Conservation (phyloP, 164 flowering plant species). For the Malania oleifera region DNA sequence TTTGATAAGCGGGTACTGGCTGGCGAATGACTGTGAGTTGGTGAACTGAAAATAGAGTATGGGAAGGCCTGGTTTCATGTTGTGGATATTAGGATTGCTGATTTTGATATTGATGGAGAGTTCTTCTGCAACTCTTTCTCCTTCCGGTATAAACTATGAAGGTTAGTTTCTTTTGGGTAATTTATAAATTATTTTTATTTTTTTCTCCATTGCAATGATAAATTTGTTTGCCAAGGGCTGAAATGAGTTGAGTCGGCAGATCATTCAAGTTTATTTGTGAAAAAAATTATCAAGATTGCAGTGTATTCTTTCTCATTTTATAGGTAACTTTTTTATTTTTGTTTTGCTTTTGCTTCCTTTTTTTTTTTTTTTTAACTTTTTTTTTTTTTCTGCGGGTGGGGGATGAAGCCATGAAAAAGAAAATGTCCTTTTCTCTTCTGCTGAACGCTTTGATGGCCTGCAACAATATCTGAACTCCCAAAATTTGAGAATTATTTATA, state of each 20-base stretch:
- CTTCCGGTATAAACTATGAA: conserved; percentile 87
- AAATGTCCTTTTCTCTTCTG: not conserved
- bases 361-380: not conserved
- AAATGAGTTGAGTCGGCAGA: too few relatives aligned
- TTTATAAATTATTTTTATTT: not conserved
- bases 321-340: too few relatives aligned
- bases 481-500: not conserved
- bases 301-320: too few relatives aligned
- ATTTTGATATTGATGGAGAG: conserved; percentile 43
- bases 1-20: conserved; percentile 14
- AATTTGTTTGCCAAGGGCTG: not conserved
- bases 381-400: not conserved
- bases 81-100: conserved; percentile 41
- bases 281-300: too few relatives aligned
- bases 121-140: conserved; percentile 79
- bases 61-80: conserved; percentile 29
- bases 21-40: not conserved
- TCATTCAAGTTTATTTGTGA: too few relatives aligned
- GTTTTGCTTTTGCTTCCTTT: not conserved
- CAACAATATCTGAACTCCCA: not conserved
- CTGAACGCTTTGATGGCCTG: not conserved
- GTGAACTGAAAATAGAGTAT: conserved; percentile 20
- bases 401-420: too few relatives aligned
- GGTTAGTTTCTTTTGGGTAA: conserved; percentile 40
- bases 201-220: not conserved